Percentiles rank a stretch among this genome's conserved stretches.
Evolutionary conservation across 345 rosid genomes (phyloP).

Genomic region (Rubroshorea leprosula): DNA sequence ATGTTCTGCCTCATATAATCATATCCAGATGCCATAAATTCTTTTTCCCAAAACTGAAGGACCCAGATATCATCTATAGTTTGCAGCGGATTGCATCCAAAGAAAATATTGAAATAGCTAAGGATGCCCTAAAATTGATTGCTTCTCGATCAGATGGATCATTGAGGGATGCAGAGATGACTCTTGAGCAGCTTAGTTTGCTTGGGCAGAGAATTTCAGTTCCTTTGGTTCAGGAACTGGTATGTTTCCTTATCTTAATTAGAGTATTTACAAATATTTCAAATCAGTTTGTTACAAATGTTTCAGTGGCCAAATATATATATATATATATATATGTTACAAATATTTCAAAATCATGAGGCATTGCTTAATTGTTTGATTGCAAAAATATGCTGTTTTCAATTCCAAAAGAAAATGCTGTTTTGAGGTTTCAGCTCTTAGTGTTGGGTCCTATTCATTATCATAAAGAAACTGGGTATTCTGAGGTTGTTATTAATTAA

Average conservation of each 20-base stretch:
- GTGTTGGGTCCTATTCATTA: too few relatives aligned
- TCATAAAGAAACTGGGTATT: too few relatives aligned
- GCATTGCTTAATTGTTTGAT: too few relatives aligned
- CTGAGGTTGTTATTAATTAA: too few relatives aligned
- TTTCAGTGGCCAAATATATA: too few relatives aligned
- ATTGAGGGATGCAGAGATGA: slow-evolving; percentile 84
- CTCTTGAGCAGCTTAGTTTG: slow-evolving; percentile 76
- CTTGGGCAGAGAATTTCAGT: slow-evolving; percentile 78
- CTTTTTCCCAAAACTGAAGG: slow-evolving; percentile 83
- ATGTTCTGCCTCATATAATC: slow-evolving; percentile 74
- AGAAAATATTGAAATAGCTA: slow-evolving; percentile 59
- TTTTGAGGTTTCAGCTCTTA: too few relatives aligned
- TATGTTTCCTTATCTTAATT: slow-evolving; percentile 21
- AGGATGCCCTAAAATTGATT: slow-evolving; percentile 73
- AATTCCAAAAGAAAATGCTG: too few relatives aligned
- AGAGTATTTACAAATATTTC: too few relatives aligned
- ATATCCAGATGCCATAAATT: slow-evolving; percentile 87
- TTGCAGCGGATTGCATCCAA: slow-evolving; percentile 60
- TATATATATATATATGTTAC: too few relatives aligned
- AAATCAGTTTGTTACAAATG: too few relatives aligned
- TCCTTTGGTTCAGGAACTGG: slow-evolving; percentile 83
- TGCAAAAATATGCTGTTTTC: too few relatives aligned
- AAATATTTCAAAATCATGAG: too few relatives aligned
- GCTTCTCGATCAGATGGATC: slow-evolving; percentile 89
- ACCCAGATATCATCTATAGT: slow-evolving; percentile 60